Conservation (phyloP, 345 rosid species). For the Carallia brachiata region DNA sequence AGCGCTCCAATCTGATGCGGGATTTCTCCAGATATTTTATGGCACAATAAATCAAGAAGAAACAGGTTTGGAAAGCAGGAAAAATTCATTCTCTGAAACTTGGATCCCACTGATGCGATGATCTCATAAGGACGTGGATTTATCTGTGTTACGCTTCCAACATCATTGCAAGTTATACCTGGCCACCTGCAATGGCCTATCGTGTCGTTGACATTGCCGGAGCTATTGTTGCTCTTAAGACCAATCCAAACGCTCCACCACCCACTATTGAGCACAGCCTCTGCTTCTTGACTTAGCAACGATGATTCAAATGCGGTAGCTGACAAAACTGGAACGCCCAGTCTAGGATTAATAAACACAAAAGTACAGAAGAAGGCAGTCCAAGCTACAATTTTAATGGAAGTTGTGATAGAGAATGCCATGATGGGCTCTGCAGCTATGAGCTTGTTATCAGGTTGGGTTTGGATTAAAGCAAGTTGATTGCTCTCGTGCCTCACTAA, state of each 20-base stretch:
- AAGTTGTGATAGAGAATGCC: background rate
- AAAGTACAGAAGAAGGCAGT: background rate
- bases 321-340: background rate
- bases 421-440: no score
- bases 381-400: background rate
- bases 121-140: fast-evolving
- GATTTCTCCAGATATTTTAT: background rate
- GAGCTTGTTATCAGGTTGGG: no score
- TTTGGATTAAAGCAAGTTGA: no score
- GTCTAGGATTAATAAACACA: background rate
- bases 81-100: constrained; percentile 12
- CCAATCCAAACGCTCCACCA: background rate
- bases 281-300: background rate
- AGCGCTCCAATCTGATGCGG: constrained; percentile 11
- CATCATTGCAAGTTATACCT: background rate
- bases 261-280: background rate
- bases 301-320: background rate
- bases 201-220: background rate
- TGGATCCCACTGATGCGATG: background rate
- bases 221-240: background rate
- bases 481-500: no score
- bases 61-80: constrained; percentile 17
- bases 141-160: constrained; percentile 12
- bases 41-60: background rate
- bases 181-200: constrained; percentile 17